Conservation (phyloP, 768 basidiomycete genomes). For the Xanthoconium purpureum region DNA sequence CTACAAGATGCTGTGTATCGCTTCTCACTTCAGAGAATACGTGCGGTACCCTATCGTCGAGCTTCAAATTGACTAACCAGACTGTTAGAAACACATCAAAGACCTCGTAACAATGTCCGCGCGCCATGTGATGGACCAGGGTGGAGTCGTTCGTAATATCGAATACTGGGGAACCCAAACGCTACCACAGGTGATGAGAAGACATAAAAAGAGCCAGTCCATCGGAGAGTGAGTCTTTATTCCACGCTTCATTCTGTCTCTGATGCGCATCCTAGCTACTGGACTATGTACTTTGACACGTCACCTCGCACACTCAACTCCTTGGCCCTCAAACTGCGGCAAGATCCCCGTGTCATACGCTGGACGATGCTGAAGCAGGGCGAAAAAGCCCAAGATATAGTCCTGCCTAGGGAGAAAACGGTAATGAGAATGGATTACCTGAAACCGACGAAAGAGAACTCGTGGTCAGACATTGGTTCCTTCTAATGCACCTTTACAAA, state of each 20-base stretch:
- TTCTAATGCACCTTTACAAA: slow-evolving; percentile 6
- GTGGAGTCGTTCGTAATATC: slow-evolving; percentile 80
- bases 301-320: slow-evolving; percentile 65
- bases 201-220: slow-evolving; percentile 52
- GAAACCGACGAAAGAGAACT: slow-evolving; percentile 18
- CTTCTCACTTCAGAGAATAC: slow-evolving; percentile 71
- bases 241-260: not conserved
- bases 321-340: slow-evolving; percentile 65
- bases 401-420: slow-evolving; percentile 47
- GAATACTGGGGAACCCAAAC: slow-evolving; percentile 71
- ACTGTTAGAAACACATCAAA: slow-evolving; percentile 63
- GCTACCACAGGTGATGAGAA: slow-evolving; percentile 72
- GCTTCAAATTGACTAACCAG: not conserved
- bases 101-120: slow-evolving; percentile 70
- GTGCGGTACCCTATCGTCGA: slow-evolving; percentile 38
- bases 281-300: slow-evolving; percentile 89
- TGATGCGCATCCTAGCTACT: slow-evolving; percentile 55
- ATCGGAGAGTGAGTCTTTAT: slow-evolving; percentile 69
- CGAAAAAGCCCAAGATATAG: slow-evolving; percentile 67
- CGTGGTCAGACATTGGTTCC: slow-evolving; percentile 26
- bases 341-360: slow-evolving; percentile 79
- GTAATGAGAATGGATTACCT: slow-evolving; percentile 31
- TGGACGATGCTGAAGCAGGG: slow-evolving; percentile 81
- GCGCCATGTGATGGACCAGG: slow-evolving; percentile 65
- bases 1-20: slow-evolving; percentile 84